phyloP scores from a whole-genome alignment of 139 green algal genomes.

The Trebouxia sp. region DNA sequence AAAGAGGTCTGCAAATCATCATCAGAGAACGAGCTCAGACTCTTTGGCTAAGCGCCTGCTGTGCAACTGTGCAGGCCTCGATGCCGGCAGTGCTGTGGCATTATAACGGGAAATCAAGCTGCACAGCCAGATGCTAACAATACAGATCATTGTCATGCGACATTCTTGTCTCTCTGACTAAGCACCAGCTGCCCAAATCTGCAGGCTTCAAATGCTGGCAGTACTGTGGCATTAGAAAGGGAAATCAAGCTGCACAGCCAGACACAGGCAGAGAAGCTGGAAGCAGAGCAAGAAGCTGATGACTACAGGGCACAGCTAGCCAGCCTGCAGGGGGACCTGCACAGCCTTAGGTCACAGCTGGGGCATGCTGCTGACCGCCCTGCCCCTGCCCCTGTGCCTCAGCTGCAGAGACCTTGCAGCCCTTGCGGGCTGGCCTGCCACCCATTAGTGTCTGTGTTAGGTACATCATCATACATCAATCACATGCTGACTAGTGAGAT shows the following conservation, averaged over 20 bases:
- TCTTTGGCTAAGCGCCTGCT: no score
- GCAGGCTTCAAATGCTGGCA: background rate
- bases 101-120: constrained; percentile 13
- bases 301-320: background rate
- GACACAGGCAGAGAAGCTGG: background rate
- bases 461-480: background rate
- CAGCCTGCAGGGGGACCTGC: background rate
- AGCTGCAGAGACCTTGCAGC: background rate
- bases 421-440: background rate
- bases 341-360: background rate
- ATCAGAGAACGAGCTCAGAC: no score
- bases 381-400: background rate
- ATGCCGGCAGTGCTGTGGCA: background rate
- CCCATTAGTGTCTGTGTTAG: background rate
- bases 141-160: no score
- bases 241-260: constrained; percentile 14
- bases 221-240: background rate
- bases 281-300: background rate
- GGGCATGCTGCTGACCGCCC: background rate
- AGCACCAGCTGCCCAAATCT: background rate
- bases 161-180: no score
- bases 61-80: background rate
- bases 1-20: no score
- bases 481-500: background rate
- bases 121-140: no score